Conservation (phyloP, 1,284 basidiomycete genomes). For the Sanghuangporus weigelae region DNA sequence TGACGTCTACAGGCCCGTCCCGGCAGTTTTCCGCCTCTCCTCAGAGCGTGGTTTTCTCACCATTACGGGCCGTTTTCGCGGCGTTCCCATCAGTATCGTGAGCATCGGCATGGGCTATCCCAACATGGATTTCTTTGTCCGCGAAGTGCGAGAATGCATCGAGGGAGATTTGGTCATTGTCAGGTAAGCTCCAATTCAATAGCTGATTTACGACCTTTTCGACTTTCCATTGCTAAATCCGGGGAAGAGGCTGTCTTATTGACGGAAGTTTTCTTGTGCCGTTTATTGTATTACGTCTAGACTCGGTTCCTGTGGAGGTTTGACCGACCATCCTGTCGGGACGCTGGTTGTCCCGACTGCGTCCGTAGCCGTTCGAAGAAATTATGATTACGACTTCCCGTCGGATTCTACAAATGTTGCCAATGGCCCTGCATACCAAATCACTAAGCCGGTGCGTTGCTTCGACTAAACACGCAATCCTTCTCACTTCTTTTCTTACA, state of each 20-base stretch:
- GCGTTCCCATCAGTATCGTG: slow-evolving; percentile 65
- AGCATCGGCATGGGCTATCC: slow-evolving; percentile 82
- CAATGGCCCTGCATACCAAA: slow-evolving; percentile 52
- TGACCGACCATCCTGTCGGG: slow-evolving; percentile 66
- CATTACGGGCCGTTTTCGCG: slow-evolving; percentile 71
- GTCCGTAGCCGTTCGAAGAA: slow-evolving; percentile 64
- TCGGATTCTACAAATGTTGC: slow-evolving; percentile 29
- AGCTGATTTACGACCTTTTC: background rate
- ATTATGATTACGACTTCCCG: slow-evolving; percentile 74
- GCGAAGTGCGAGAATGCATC: slow-evolving; percentile 75
- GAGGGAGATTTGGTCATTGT: slow-evolving; percentile 74
- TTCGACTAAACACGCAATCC: slow-evolving; percentile 6
- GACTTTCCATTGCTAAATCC: background rate
- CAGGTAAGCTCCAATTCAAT: slow-evolving; percentile 41
- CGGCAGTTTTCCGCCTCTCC: slow-evolving; percentile 53
- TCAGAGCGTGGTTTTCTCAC: slow-evolving; percentile 80
- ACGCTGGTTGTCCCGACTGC: slow-evolving; percentile 67
- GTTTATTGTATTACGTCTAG: slow-evolving; percentile 31
- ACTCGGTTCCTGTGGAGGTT: slow-evolving; percentile 75
- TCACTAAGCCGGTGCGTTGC: slow-evolving; percentile 60
- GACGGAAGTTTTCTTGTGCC: background rate
- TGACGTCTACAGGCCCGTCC: slow-evolving; percentile 20
- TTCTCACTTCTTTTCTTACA: slow-evolving; percentile 3
- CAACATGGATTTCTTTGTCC: slow-evolving; percentile 82
- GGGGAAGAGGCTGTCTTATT: background rate